Conservation (phyloP, 176 grass and related monocot species). For the Paspalum notatum region DNA sequence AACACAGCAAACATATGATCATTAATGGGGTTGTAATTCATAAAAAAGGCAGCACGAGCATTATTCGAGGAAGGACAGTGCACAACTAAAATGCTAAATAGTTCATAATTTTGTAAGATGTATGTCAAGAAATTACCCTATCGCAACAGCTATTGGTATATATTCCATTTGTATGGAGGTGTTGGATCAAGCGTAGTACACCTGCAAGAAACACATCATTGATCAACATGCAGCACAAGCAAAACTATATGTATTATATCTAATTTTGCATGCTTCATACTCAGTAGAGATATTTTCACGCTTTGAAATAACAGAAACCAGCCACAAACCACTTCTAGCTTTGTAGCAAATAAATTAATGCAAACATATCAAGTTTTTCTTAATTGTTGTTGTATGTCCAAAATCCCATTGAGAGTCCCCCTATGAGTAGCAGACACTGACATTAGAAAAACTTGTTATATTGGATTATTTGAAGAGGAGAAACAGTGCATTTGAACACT, state of each 20-base stretch:
- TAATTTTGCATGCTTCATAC: not conserved
- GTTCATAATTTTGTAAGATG: not conserved
- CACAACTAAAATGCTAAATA: not conserved
- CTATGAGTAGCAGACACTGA: too few relatives aligned
- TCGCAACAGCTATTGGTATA: constrained; percentile 78
- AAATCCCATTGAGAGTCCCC: too few relatives aligned
- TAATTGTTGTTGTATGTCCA: not conserved
- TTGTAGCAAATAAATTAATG: not conserved
- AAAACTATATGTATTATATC: not conserved
- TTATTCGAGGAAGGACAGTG: not conserved
- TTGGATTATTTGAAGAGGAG: too few relatives aligned
- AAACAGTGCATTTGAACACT: too few relatives aligned
- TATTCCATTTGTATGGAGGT: constrained; percentile 71
- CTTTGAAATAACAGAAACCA: constrained; percentile 11
- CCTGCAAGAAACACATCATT: constrained; percentile 51
- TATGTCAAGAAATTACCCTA: constrained; percentile 56
- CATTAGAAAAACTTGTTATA: too few relatives aligned
- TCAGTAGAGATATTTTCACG: not conserved
- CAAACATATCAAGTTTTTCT: not conserved
- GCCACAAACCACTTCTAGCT: not conserved
- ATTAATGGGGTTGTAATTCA: not conserved
- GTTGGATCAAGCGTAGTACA: constrained; percentile 60
- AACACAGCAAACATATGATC: not conserved
- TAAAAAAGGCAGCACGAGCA: not conserved
- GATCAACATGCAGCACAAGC: not conserved